Conservation (phyloP, 768 basidiomycete genomes). For the Leucocoprinus leucothites region DNA sequence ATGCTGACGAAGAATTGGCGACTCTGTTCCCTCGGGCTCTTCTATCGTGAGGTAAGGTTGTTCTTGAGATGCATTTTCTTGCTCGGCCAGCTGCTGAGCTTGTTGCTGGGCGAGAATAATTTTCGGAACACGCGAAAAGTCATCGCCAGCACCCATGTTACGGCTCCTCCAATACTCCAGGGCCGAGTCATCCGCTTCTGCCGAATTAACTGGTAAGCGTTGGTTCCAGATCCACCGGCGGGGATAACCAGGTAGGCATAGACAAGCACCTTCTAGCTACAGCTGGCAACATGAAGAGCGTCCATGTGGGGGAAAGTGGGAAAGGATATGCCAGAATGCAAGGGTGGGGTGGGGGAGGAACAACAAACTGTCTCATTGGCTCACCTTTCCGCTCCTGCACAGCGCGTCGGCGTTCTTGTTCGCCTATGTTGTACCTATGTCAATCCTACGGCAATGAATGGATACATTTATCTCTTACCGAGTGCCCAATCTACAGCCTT, state of each 20-base stretch:
- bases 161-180: conserved; percentile 19
- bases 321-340: conserved; percentile 26
- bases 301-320: conserved; percentile 19
- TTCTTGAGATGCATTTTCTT: neutral
- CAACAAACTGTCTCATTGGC: conserved; percentile 31
- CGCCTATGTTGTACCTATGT: conserved; percentile 43
- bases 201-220: neutral
- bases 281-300: conserved; percentile 28
- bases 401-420: conserved; percentile 58
- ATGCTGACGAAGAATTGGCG: conserved; percentile 23
- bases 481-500: conserved; percentile 71
- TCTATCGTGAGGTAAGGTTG: conserved; percentile 22
- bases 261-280: conserved; percentile 61
- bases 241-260: conserved; percentile 22
- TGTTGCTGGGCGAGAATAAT: conserved; percentile 62
- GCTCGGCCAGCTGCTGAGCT: conserved; percentile 28
- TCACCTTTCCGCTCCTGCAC: conserved; percentile 85
- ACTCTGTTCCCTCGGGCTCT: conserved; percentile 9
- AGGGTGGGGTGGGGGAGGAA: conserved; percentile 23
- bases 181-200: conserved; percentile 3
- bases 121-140: conserved; percentile 51
- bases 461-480: conserved; percentile 44
- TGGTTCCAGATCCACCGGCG: neutral
- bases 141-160: conserved; percentile 21
- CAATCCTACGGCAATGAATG: neutral